A percentile compares a stretch with the other conserved stretches of the same genome.
phyloP scores from a whole-genome alignment of 257 asterid genomes.

The Plantago major region DNA sequence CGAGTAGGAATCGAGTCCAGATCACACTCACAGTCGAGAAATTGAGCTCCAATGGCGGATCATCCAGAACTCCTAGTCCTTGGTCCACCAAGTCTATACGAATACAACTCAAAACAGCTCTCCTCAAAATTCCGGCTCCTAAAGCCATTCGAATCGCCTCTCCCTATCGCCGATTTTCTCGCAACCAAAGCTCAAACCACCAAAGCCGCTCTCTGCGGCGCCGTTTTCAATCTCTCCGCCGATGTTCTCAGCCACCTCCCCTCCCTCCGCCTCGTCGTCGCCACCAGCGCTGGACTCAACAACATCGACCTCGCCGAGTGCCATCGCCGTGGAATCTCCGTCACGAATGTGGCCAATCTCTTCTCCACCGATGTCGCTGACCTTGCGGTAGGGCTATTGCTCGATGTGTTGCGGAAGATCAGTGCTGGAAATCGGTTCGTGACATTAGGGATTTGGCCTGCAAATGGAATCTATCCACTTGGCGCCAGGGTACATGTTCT shows the following conservation, averaged over 20 bases:
- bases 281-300: slow-evolving; percentile 61
- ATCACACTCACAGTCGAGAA: no score
- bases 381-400: slow-evolving; percentile 50
- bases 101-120: slow-evolving; percentile 19
- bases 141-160: slow-evolving; percentile 54
- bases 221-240: slow-evolving; percentile 26
- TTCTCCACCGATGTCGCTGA: slow-evolving; percentile 59
- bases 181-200: slow-evolving; percentile 36
- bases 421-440: slow-evolving; percentile 43
- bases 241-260: slow-evolving; percentile 44
- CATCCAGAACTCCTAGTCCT: slow-evolving; percentile 42
- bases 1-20: no score
- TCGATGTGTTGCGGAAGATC: slow-evolving; percentile 46
- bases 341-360: slow-evolving; percentile 37
- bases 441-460: slow-evolving; percentile 47
- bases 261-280: slow-evolving; percentile 41
- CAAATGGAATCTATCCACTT: slow-evolving; percentile 33
- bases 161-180: slow-evolving; percentile 48
- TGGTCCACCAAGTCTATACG: slow-evolving; percentile 46
- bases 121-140: slow-evolving; percentile 32
- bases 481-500: slow-evolving; percentile 42
- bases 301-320: slow-evolving; percentile 68
- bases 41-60: no score
- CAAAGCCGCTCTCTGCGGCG: slow-evolving; percentile 42
- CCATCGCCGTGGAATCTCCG: slow-evolving; percentile 54